Base-by-base conservation (phyloP, 2,329 filamentous ascomycete species). In the Claviceps sp. region DNA sequence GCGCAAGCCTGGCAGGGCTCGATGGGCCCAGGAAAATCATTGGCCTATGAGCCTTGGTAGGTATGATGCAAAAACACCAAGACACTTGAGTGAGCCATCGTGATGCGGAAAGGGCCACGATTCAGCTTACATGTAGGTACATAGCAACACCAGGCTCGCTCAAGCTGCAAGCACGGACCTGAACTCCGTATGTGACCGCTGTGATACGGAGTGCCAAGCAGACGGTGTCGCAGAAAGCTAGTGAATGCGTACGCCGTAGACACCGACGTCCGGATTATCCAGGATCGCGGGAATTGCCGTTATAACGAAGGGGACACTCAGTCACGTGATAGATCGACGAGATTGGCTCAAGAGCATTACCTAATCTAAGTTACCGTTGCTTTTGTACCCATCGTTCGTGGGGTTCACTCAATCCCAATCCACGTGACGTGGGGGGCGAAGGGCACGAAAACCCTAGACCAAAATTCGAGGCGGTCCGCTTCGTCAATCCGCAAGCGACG, bases 361-460 rank as follows among this genome's bases (percentile, higher is more conserved):
- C 49, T 46, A 30, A 46, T 11, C 14, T 46, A 46, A 46, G 22
- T 22, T 22, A 24, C 1, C 24, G 11, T 10, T 4, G 16, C 13
- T 26, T 44, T 50, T 14, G 7, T 2, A 19, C 7, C 10, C 10
- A n/a, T 8, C 17, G 37, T 50, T 17, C n/a, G 48, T 50, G 41
- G 41, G 47, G 5, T 39, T 17, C 34, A 34, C 48, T 42, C 38
- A 19, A 10, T 26, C 2, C 3, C 8, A 5, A 13, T 34, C 17
- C 64, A 66, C 63, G 58, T 68, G 65, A 67, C 55, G 47, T 56
- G 58, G 59, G 59, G 59, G 61, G 58, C 59, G 61, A 63, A 70
- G 68, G 68, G 68, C 67, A 69, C 57, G 59, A 61, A 67, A 70
- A 67, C 68, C 68, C 68, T 70, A 70, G 61, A 56, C 52, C 59